Base-by-base conservation (phyloP, 345 rosid species). In the Hypericum androsaemum region DNA sequence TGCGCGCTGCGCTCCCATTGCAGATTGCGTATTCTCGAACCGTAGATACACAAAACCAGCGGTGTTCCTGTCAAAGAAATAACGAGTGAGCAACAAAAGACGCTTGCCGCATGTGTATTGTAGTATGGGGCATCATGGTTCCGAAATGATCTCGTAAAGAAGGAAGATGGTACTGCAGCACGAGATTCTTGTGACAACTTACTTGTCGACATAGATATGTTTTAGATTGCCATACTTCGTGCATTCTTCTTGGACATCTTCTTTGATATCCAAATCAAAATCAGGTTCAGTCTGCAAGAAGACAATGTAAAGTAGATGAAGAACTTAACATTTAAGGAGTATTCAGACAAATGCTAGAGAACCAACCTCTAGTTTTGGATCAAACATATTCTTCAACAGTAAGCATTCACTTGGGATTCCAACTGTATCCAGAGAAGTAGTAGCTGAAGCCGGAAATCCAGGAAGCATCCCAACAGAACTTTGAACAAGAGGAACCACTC, bases 321-420 rank as follows among this genome's bases (percentile, higher is more conserved):
- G 9, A 32, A 12, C 41, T 5, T 15, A 22, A 22, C 32, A 22
- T 22, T 22, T 4, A 22, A 22, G 4, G 32, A 22, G 32, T 22
- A 22, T 22, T 36, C 1, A 28, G 7, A 12, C 45, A 56, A 22
- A 22, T 22, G 17, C 10, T 12, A 41, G 10, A 12, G 5, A 17
- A 10, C 57, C 1, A 52, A 89, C 97, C 97, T 89, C 97, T 47
- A 60, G 9, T 10, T 57, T 71, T 16, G 97, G 87, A 76, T 89
- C 97, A 78, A 89, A 89, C 97, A 89, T 84, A 59, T 89, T 89
- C 77, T 86, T 89, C 67, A 89, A 71, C 43, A 89, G 46, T 35
- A 89, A 55, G 64, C 88, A 89, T 71, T 86, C 96, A 40, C 83
- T 83, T 32, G 88, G 97, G 58, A 59, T 50, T 49, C 97, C 97